A percentile compares a stretch with the other conserved stretches of the same genome.
Evolutionary conservation across 208 protist genomes (phyloP).

Genomic region (Trypanosoma scelopori): DNA sequence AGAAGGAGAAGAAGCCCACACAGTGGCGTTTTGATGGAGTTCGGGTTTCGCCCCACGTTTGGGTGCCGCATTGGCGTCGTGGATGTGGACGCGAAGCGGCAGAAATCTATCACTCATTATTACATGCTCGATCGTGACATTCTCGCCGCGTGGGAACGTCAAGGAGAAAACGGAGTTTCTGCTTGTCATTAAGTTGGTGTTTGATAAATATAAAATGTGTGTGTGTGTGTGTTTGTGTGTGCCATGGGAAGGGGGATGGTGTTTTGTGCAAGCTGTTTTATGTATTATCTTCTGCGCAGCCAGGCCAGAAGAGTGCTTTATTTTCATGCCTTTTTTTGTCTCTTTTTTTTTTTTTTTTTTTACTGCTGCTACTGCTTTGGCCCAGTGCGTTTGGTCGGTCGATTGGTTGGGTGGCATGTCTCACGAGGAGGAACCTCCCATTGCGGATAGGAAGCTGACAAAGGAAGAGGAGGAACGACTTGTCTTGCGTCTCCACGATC

Average conservation of each 20-base stretch:
- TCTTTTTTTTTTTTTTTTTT: slow-evolving; percentile 13
- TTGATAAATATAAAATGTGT: not conserved
- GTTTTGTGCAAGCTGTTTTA: no score
- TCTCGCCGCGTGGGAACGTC: slow-evolving; percentile 40
- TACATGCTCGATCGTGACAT: slow-evolving; percentile 48
- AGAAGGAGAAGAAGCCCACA: slow-evolving; percentile 1
- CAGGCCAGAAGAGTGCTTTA: not conserved
- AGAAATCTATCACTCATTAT: slow-evolving; percentile 72
- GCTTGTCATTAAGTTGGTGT: not conserved
- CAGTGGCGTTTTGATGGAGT: slow-evolving; percentile 19
- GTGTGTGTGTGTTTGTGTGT: slow-evolving; percentile 2
- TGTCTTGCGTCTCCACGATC: slow-evolving; percentile 70
- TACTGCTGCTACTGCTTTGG: slow-evolving; percentile 1
- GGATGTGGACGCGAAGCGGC: slow-evolving; percentile 67
- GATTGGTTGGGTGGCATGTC: not conserved
- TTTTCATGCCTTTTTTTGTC: slow-evolving; percentile 8
- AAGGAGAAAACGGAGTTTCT: not conserved
- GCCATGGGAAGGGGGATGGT: no score
- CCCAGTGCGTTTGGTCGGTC: not conserved
- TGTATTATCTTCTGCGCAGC: no score
- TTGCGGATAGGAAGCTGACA: slow-evolving; percentile 23
- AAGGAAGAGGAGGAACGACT: slow-evolving; percentile 54
- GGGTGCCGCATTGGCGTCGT: slow-evolving; percentile 64
- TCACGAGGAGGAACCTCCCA: not conserved
- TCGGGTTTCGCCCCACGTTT: slow-evolving; percentile 10